Percentiles rank a stretch among this genome's conserved stretches.
phyloP scores from a whole-genome alignment of 331 rosid species.

The Acacia concinna region DNA sequence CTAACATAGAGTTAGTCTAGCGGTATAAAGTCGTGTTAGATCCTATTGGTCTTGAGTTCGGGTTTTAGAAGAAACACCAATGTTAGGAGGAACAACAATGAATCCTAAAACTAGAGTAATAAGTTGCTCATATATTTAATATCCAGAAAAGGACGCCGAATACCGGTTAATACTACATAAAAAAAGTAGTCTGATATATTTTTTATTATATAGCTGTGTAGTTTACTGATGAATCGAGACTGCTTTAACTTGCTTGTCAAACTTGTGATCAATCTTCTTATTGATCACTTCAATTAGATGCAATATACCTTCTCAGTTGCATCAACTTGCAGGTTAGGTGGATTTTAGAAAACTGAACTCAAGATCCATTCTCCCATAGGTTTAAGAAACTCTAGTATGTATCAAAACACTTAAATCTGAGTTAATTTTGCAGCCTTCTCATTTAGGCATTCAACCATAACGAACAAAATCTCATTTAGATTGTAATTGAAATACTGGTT shows the following conservation, averaged over 20 bases:
- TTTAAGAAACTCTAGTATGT: background rate
- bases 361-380: background rate
- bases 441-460: background rate
- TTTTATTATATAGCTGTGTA: background rate
- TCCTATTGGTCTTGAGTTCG: no score
- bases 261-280: conserved; percentile 28
- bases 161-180: no score
- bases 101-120: no score
- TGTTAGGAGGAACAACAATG: no score
- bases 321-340: background rate
- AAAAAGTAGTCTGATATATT: no score
- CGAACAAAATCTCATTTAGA: background rate
- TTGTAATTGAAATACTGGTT: background rate
- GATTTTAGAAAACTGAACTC: background rate
- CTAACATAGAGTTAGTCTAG: no score
- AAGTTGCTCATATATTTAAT: no score
- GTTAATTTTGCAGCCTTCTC: background rate
- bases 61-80: no score
- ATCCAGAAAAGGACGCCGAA: no score
- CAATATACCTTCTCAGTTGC: background rate
- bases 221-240: background rate
- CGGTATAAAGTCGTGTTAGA: no score
- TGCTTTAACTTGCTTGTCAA: background rate
- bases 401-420: background rate
- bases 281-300: conserved; percentile 25